Conservation (phyloP, 2,329 filamentous ascomycete species). For the Gnomoniopsis smithogilvyi region DNA sequence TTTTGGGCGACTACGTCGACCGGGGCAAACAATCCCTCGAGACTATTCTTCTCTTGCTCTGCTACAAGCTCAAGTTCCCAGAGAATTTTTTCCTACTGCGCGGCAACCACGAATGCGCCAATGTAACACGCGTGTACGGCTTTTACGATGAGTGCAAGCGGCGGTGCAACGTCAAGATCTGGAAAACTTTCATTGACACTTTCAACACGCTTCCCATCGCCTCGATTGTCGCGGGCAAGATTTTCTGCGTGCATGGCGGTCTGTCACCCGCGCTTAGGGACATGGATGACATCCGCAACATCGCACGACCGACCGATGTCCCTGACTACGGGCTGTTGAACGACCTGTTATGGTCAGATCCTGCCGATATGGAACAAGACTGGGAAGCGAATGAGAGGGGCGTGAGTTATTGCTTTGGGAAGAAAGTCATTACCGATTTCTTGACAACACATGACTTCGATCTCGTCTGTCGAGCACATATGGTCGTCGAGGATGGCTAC, state of each 20-base stretch:
- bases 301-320: constrained; percentile 92
- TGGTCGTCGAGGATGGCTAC: constrained; percentile 99
- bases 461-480: constrained; percentile 93
- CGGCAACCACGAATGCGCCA: constrained; percentile 95
- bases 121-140: constrained; percentile 91
- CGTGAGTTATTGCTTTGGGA: constrained; percentile 97
- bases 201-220: constrained; percentile 96
- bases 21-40: constrained; percentile 94
- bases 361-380: constrained; percentile 95
- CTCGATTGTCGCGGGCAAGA: constrained; percentile 94
- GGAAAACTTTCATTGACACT: constrained; percentile 96
- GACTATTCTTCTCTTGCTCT: constrained; percentile 86
- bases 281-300: constrained; percentile 98
- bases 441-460: constrained; percentile 94
- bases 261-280: constrained; percentile 87
- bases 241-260: constrained; percentile 95
- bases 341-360: constrained; percentile 95
- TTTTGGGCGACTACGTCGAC: constrained; percentile 95
- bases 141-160: constrained; percentile 99
- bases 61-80: constrained; percentile 96
- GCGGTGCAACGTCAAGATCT: constrained; percentile 92
- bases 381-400: constrained; percentile 98
- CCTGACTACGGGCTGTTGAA: constrained; percentile 95
- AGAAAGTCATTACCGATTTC: constrained; percentile 97
- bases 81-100: constrained; percentile 96